Percentiles rank a stretch among this genome's conserved stretches.
phyloP scores from a whole-genome alignment of 805 yeast species.

The Lipomyces yamanashiensis region DNA sequence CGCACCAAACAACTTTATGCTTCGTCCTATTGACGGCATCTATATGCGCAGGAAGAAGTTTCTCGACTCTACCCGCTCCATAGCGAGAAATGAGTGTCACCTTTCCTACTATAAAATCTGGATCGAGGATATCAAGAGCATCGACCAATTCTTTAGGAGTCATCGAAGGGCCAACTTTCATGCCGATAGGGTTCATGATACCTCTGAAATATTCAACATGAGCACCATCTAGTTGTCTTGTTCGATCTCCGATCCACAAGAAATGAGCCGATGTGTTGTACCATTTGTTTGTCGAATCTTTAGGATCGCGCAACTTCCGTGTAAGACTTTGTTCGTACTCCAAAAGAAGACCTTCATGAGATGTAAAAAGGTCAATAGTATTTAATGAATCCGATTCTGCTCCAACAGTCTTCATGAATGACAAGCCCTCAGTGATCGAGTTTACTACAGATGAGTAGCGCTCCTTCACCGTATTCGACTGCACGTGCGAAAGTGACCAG shows the following conservation, averaged over 20 bases:
- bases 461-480: slow-evolving; percentile 45
- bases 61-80: slow-evolving; percentile 47
- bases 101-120: slow-evolving; percentile 47
- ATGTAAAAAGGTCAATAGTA: slow-evolving; percentile 48
- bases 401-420: slow-evolving; percentile 50
- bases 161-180: slow-evolving; percentile 53
- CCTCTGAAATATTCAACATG: slow-evolving; percentile 54
- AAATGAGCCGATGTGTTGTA: slow-evolving; percentile 52
- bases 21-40: slow-evolving; percentile 47
- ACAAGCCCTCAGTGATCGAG: slow-evolving; percentile 46
- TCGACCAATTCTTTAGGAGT: slow-evolving; percentile 46
- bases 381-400: slow-evolving; percentile 44
- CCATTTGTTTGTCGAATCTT: slow-evolving; percentile 39
- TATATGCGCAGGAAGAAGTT: slow-evolving; percentile 48
- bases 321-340: slow-evolving; percentile 52
- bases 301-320: slow-evolving; percentile 41
- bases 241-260: slow-evolving; percentile 53
- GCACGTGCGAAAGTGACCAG: slow-evolving; percentile 51
- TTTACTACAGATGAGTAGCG: slow-evolving; percentile 49
- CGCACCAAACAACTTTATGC: slow-evolving; percentile 50
- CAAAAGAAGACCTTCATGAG: slow-evolving; percentile 51
- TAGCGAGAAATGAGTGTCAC: slow-evolving; percentile 52
- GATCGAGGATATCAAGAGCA: slow-evolving; percentile 49
- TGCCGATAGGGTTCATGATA: slow-evolving; percentile 50
- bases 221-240: slow-evolving; percentile 52